Evolutionary conservation across 257 asterid genomes (phyloP).

Genomic region (Nicotiana attenuata): DNA sequence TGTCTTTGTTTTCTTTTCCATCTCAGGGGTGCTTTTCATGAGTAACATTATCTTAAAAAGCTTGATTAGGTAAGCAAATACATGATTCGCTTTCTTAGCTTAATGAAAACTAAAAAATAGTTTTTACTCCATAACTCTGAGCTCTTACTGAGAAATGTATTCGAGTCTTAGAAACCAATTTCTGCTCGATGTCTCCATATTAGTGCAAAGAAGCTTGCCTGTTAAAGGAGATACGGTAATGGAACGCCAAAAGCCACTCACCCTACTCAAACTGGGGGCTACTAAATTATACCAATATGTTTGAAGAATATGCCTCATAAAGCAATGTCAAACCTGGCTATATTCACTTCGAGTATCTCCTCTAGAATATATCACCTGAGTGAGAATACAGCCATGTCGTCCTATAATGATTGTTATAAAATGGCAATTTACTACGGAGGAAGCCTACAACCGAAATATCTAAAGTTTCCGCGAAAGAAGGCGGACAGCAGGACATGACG

Average conservation of each 20-base stretch:
- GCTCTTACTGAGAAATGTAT: not conserved
- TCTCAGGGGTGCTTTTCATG: not conserved
- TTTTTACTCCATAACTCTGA: not conserved
- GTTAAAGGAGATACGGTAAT: not conserved
- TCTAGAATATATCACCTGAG: not conserved
- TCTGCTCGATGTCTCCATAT: constrained; percentile 1
- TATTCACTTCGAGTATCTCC: not conserved
- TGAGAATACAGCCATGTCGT: not conserved
- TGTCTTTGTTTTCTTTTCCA: not conserved
- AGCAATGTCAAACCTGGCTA: not conserved
- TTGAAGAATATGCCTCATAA: not conserved
- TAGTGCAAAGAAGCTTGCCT: not conserved
- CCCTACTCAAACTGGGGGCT: not conserved
- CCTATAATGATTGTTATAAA: not conserved
- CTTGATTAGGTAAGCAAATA: not conserved
- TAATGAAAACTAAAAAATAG: not conserved
- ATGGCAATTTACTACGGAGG: not conserved
- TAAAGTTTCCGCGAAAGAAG: not conserved
- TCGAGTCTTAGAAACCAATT: not conserved
- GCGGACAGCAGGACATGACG: not conserved
- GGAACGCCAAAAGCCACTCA: not conserved
- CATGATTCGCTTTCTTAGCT: not conserved
- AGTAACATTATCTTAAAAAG: not conserved
- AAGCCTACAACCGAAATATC: not conserved
- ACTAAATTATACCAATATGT: not conserved